phyloP scores from a whole-genome alignment of 345 rosid genomes.

The Syzygium grande region DNA sequence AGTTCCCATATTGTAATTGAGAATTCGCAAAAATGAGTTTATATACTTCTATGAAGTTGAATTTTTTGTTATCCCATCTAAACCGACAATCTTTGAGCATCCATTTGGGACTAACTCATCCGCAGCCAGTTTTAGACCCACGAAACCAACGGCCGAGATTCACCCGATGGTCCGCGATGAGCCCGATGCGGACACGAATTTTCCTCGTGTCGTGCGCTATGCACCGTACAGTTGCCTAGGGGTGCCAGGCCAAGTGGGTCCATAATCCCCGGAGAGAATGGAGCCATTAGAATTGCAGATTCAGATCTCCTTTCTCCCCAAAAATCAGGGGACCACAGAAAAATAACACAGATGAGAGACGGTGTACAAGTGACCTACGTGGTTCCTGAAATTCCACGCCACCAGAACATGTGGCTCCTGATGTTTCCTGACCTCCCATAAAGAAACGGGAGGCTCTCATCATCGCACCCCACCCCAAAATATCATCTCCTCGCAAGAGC shows the following conservation, averaged over 20 bases:
- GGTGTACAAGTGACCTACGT: constrained; percentile 9
- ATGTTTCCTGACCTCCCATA: constrained; percentile 4
- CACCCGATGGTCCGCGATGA: background rate
- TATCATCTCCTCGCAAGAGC: background rate
- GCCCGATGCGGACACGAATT: background rate
- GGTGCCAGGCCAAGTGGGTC: background rate
- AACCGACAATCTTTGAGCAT: rapidly evolving
- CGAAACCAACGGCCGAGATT: background rate
- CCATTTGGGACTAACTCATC: background rate
- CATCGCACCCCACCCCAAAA: background rate
- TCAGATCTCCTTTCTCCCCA: background rate
- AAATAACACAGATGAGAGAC: background rate
- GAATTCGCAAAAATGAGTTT: background rate
- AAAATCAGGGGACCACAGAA: background rate
- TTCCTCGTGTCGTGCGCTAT: background rate
- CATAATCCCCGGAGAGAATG: background rate
- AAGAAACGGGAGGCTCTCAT: constrained; percentile 16
- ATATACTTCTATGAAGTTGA: background rate
- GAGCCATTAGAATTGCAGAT: background rate
- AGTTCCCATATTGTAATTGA: background rate
- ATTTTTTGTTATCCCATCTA: background rate
- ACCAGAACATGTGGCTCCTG: constrained; percentile 32
- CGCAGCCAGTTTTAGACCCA: background rate
- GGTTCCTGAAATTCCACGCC: constrained; percentile 3
- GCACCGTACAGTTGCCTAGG: background rate